These are phyloP conservation scores for Emmonsiellopsis sp. DNA, from an alignment of 2,329 filamentous ascomycete species.

Conservation along the genomic window DNA sequence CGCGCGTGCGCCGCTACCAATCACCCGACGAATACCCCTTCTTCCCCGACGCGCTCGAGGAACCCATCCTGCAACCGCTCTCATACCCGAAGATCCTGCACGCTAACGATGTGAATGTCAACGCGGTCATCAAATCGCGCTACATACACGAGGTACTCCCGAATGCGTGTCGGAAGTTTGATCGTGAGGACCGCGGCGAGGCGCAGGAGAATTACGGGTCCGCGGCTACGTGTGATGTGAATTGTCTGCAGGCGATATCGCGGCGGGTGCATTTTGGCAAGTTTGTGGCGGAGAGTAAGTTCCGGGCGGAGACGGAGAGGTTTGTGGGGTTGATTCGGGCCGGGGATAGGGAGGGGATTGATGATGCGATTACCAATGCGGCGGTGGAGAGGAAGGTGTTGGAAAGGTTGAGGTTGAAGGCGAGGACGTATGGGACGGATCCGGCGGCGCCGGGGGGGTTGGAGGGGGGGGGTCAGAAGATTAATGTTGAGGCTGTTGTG, in stretches of 20 bases:
- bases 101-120: constrained; percentile 82
- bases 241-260: constrained; percentile 79
- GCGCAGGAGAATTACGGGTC: constrained; percentile 92
- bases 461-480: constrained; percentile 50
- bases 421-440: constrained; percentile 86
- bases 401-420: constrained; percentile 77
- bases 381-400: constrained; percentile 87
- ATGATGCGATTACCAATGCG: constrained; percentile 79
- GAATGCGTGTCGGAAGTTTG: constrained; percentile 65
- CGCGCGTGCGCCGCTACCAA: constrained; percentile 86
- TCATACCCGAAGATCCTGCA: constrained; percentile 84
- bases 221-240: constrained; percentile 81
- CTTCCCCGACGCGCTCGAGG: constrained; percentile 72
- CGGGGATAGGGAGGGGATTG: constrained; percentile 71
- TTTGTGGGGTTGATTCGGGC: constrained; percentile 78
- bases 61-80: constrained; percentile 77
- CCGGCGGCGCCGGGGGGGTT: constrained; percentile 51
- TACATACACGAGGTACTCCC: constrained; percentile 81
- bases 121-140: constrained; percentile 72
- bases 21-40: constrained; percentile 96
- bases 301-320: constrained; percentile 67
- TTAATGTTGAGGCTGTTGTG: constrained; percentile 85
- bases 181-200: constrained; percentile 67
- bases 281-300: constrained; percentile 96
- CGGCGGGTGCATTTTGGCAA: constrained; percentile 95